Conservation (phyloP, 768 basidiomycete species). For the Trametes sanguinea region DNA sequence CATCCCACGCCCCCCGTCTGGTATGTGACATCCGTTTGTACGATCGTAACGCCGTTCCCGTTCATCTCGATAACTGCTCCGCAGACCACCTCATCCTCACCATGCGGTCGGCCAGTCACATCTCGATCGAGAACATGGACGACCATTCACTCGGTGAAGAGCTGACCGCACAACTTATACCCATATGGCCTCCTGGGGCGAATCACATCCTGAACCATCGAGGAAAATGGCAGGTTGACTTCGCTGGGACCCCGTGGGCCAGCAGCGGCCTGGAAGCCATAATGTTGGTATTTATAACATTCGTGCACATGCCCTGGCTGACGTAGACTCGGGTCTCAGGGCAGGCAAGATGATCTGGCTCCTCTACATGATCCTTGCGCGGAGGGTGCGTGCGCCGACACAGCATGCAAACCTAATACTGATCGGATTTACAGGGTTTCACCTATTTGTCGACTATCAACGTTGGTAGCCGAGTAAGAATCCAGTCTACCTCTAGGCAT, state of each 20-base stretch:
- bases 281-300: constrained; percentile 41
- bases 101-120: constrained; percentile 64
- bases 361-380: constrained; percentile 61
- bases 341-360: constrained; percentile 54
- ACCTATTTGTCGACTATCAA: constrained; percentile 59
- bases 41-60: neutral
- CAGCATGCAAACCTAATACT: constrained; percentile 28
- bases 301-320: neutral
- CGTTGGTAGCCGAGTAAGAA: constrained; percentile 52
- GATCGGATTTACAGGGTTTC: constrained; percentile 55
- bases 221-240: constrained; percentile 62
- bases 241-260: constrained; percentile 70
- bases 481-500: neutral
- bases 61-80: neutral
- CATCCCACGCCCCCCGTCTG: constrained; percentile 28
- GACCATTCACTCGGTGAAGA: constrained; percentile 61
- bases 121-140: constrained; percentile 47
- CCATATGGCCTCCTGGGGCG: constrained; percentile 70
- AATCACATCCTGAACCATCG: constrained; percentile 44
- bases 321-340: constrained; percentile 38
- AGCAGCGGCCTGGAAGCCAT: constrained; percentile 53
- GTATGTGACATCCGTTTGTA: constrained; percentile 19
- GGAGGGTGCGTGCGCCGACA: constrained; percentile 42
- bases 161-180: constrained; percentile 55
- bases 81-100: constrained; percentile 75